Conservation (phyloP, 352 stramenopile species). For the Globisporangium megalacanthum region DNA sequence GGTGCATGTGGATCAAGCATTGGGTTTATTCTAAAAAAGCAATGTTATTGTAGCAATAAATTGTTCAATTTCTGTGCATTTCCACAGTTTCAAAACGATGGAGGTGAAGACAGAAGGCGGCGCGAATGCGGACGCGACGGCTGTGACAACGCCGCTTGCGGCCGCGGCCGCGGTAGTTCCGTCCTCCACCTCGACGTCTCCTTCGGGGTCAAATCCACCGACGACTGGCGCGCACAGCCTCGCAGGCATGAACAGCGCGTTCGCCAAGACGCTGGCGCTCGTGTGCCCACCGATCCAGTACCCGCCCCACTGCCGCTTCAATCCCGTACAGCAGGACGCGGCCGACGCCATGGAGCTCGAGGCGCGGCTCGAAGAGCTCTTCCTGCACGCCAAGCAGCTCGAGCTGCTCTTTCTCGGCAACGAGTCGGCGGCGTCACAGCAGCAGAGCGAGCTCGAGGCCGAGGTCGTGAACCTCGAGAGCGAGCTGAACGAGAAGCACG, state of each 20-base stretch:
- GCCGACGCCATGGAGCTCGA: constrained; percentile 74
- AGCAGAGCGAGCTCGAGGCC: constrained; percentile 56
- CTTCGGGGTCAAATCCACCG: background rate
- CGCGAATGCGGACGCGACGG: constrained; percentile 9
- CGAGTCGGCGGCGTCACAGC: constrained; percentile 7
- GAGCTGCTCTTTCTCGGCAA: constrained; percentile 69
- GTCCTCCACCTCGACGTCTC: background rate
- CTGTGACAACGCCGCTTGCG: constrained; percentile 5
- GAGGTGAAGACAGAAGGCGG: constrained; percentile 12
- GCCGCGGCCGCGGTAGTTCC: background rate
- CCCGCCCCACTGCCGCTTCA: constrained; percentile 77
- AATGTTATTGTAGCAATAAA: background rate
- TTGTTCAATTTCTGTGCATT: background rate
- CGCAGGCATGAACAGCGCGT: constrained; percentile 66
- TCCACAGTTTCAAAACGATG: constrained; percentile 3
- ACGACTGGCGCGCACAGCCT: constrained; percentile 33
- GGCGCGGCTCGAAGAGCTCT: constrained; percentile 65
- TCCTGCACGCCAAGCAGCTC: constrained; percentile 76
- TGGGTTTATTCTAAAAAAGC: too few species aligned
- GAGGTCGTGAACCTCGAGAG: constrained; percentile 73
- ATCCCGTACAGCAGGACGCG: constrained; percentile 73
- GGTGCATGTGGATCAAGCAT: too few species aligned
- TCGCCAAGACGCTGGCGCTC: constrained; percentile 67
- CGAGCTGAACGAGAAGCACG: constrained; percentile 79
- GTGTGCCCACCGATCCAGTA: constrained; percentile 81